These are phyloP conservation scores for Achaetomium macrosporum DNA, from an alignment of 2,329 filamentous ascomycete genomes.

Conservation along the genomic window DNA sequence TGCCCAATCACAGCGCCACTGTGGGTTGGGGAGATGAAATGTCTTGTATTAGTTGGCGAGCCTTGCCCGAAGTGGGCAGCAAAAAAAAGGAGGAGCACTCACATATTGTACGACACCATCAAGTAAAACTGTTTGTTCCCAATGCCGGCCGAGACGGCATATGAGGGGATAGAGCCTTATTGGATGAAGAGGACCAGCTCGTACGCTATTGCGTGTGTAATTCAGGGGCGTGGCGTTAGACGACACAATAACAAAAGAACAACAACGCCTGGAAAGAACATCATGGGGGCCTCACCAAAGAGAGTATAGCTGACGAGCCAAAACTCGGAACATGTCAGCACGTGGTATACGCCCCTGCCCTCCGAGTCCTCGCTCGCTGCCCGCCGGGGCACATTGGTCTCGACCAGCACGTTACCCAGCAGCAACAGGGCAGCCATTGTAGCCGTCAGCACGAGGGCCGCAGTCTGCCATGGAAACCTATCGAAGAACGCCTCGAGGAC, in stretches of 20 bases:
- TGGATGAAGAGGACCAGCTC: conserved; percentile 29
- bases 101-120: conserved; percentile 30
- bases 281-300: conserved; percentile 25
- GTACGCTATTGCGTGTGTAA: conserved; percentile 22
- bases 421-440: conserved; percentile 20
- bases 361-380: conserved; percentile 3
- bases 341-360: conserved; percentile 1
- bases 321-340: conserved; percentile 22
- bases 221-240: conserved; percentile 3
- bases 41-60: too few relatives aligned
- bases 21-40: background rate
- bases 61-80: too few relatives aligned
- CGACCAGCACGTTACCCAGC: conserved; percentile 22
- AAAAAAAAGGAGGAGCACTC: conserved; percentile 10
- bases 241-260: background rate
- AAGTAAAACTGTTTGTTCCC: conserved; percentile 26
- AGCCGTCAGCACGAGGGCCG: conserved; percentile 23
- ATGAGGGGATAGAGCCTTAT: conserved; percentile 29
- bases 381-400: conserved; percentile 16
- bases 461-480: conserved; percentile 20
- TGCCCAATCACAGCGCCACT: conserved; percentile 27
- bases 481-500: conserved; percentile 25
- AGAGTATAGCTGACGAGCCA: conserved; percentile 26
- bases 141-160: conserved; percentile 23
- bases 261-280: background rate